Evolutionary conservation across 2,329 filamentous ascomycete genomes (phyloP).

Genomic region (Fusarium ramigenum): DNA sequence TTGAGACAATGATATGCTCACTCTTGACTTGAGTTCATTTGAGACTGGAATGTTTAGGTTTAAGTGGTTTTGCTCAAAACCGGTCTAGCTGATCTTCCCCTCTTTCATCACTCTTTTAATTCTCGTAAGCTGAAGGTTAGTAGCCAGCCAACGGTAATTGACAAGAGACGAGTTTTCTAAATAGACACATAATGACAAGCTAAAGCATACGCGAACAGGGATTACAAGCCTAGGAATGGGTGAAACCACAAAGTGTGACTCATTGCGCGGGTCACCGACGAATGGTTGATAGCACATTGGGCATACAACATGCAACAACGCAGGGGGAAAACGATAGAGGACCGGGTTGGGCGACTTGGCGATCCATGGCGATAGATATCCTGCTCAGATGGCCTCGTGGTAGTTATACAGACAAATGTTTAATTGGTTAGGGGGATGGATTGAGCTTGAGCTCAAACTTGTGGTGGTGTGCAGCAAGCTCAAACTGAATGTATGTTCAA

Average conservation of each 20-base stretch:
- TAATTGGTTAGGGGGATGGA: slow-evolving; percentile 19
- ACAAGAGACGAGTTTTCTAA: slow-evolving; percentile 30
- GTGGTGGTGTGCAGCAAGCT: not conserved
- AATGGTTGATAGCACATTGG: slow-evolving; percentile 34
- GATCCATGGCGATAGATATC: slow-evolving; percentile 12
- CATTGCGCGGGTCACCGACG: slow-evolving; percentile 37
- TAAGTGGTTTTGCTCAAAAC: slow-evolving; percentile 2
- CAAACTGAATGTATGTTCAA: not conserved
- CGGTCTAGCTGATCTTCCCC: not conserved
- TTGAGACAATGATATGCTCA: slow-evolving; percentile 24
- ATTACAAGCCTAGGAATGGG: slow-evolving; percentile 39
- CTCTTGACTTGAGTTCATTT: not conserved
- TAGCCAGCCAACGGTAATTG: slow-evolving; percentile 22
- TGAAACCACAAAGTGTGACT: slow-evolving; percentile 44
- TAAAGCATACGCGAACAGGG: slow-evolving; percentile 38
- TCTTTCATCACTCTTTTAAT: not conserved
- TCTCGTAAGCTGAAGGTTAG: slow-evolving; percentile 27
- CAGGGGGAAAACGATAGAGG: slow-evolving; percentile 18
- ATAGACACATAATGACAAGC: slow-evolving; percentile 26
- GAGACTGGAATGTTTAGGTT: slow-evolving; percentile 2
- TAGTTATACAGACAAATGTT: not conserved
- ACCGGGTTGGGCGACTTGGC: slow-evolving; percentile 21
- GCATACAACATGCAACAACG: slow-evolving; percentile 30
- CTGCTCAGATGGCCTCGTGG: slow-evolving; percentile 23
- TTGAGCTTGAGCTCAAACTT: slow-evolving; percentile 26